phyloP scores from a whole-genome alignment of 106 monocot species.

The Narthecium ossifragum region DNA sequence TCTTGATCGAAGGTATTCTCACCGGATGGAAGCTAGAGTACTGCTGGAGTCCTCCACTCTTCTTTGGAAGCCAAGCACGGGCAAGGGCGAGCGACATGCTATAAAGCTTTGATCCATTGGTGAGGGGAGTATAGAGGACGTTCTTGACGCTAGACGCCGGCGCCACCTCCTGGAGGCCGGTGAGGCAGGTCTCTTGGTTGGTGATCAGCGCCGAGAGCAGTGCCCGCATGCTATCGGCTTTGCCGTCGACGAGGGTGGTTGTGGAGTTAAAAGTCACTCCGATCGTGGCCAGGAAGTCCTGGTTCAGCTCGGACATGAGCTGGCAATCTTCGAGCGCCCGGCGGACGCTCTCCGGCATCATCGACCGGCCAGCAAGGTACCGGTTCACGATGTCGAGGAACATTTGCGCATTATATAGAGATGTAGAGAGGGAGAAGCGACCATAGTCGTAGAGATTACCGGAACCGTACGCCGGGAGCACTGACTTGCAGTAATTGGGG shows the following conservation, averaged over 20 bases:
- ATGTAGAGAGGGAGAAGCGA: constrained; percentile 44
- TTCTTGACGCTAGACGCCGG: constrained; percentile 4
- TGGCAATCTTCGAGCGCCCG: constrained; percentile 26
- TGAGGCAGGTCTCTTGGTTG: constrained; percentile 27
- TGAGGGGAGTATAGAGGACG: constrained; percentile 9
- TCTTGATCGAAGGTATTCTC: not conserved
- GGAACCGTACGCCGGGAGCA: constrained; percentile 23
- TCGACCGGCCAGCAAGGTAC: constrained; percentile 1
- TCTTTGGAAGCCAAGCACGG: constrained; percentile 16
- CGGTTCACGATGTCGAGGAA: constrained; percentile 23
- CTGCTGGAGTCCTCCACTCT: not conserved
- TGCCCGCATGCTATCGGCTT: constrained; percentile 7
- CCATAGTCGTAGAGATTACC: constrained; percentile 39
- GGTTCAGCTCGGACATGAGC: constrained; percentile 19
- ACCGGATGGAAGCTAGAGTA: not conserved
- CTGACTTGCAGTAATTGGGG: constrained; percentile 40
- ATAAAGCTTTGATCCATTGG: constrained; percentile 21
- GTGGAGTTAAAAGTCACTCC: constrained; percentile 3
- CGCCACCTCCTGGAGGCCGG: constrained; percentile 14
- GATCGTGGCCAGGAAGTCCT: constrained; percentile 9
- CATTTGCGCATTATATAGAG: constrained; percentile 27
- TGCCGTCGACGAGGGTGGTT: constrained; percentile 4
- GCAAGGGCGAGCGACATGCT: constrained; percentile 24
- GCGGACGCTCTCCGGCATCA: not conserved
- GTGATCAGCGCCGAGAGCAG: constrained; percentile 26